Evolutionary conservation across 2,329 filamentous ascomycete genomes (phyloP).

Genomic region (Sclerotinia sclerotiorum): DNA sequence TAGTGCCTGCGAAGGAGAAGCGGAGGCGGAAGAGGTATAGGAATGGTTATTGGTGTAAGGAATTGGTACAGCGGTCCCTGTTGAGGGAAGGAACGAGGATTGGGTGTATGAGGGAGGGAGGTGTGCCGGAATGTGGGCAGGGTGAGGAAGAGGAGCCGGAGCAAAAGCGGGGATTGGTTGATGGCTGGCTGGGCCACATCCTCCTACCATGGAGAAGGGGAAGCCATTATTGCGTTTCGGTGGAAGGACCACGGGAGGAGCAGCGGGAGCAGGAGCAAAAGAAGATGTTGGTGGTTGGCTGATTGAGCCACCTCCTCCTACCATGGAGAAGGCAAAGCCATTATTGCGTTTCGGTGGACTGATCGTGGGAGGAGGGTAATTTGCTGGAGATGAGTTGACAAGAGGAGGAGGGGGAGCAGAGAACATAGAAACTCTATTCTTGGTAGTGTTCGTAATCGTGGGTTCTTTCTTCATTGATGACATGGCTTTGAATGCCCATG

Average conservation of each 20-base stretch:
- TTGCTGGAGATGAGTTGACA: background rate
- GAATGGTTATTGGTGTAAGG: background rate
- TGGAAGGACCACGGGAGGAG: background rate
- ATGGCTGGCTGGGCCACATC: background rate
- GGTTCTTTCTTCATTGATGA: background rate
- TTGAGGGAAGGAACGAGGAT: background rate
- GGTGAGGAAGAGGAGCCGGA: too few species aligned
- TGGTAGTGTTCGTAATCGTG: background rate
- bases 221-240: background rate
- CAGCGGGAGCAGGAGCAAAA: too few species aligned
- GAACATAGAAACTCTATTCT: background rate
- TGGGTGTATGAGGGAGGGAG: background rate
- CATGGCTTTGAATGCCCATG: conserved; percentile 1
- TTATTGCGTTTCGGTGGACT: background rate
- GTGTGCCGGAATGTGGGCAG: too few species aligned
- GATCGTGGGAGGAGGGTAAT: background rate
- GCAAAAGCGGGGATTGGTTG: background rate
- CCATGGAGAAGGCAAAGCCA: background rate
- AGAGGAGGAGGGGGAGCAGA: background rate
- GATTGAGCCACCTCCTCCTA: background rate
- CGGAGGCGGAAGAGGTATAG: background rate
- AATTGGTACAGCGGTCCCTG: background rate
- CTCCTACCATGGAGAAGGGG: background rate
- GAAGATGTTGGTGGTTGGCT: background rate
- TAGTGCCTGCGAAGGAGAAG: background rate